Conservation (phyloP, 257 asterid species). For the Solanum chaucha region DNA sequence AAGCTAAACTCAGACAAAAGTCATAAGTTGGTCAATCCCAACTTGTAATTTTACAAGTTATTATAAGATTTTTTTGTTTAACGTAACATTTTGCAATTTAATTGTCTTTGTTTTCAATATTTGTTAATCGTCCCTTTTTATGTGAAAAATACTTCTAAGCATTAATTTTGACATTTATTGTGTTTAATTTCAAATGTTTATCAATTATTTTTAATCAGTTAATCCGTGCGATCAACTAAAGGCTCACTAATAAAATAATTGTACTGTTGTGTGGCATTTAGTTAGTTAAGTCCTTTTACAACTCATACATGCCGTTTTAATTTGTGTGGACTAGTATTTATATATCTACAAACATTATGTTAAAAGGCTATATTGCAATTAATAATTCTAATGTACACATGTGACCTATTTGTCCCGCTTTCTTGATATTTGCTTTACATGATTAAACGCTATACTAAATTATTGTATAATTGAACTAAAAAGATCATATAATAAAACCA, state of each 20-base stretch:
- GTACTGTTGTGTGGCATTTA: background rate
- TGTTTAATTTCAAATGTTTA: too few species aligned
- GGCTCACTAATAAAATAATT: background rate
- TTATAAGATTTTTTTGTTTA: background rate
- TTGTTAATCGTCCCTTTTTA: background rate
- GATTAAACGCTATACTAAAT: background rate
- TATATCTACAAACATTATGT: background rate
- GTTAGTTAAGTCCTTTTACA: background rate
- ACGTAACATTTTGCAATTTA: background rate
- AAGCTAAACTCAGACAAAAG: background rate
- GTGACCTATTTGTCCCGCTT: background rate
- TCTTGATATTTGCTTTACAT: background rate
- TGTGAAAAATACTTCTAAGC: background rate
- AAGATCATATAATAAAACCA: background rate
- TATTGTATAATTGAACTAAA: background rate
- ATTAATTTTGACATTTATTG: too few species aligned
- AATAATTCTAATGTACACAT: background rate
- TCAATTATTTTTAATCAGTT: background rate
- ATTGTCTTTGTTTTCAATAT: background rate
- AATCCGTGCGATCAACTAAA: background rate
- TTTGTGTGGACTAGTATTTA: background rate
- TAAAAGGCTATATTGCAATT: background rate
- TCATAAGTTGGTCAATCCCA: background rate
- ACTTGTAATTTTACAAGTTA: background rate
- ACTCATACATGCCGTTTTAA: background rate